A percentile compares a stretch with the other conserved stretches of the same genome.
Evolutionary conservation across 139 green algal species (phyloP).

Genomic region (Astrephomene gubernaculifera): DNA sequence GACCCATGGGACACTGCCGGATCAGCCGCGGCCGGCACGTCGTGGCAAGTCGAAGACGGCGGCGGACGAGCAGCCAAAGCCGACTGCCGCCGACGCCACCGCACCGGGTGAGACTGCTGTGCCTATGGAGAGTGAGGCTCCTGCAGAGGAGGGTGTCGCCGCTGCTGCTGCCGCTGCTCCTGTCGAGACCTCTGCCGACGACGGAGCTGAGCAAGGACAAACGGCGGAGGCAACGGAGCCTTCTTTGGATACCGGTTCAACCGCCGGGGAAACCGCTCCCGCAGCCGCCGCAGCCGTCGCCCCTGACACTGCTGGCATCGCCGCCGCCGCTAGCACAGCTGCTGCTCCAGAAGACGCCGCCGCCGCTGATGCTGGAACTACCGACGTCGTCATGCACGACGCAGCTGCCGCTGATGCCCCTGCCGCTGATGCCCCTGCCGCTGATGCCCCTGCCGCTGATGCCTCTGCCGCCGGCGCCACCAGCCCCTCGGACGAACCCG

Average conservation of each 20-base stretch:
- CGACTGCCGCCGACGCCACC: background rate
- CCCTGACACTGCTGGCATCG: background rate
- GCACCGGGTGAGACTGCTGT: background rate
- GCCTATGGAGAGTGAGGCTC: too few relatives aligned
- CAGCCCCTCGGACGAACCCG: background rate
- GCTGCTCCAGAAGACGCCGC: too few relatives aligned
- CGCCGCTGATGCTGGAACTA: background rate
- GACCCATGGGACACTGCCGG: conserved; percentile 31
- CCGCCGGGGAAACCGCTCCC: background rate
- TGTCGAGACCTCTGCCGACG: background rate
- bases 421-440: background rate
- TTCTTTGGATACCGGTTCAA: too few relatives aligned
- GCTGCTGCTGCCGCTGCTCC: background rate
- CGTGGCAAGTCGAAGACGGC: background rate
- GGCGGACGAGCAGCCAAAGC: background rate
- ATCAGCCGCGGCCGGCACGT: background rate
- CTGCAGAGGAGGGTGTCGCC: background rate
- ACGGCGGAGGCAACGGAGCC: too few relatives aligned
- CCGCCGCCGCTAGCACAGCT: background rate
- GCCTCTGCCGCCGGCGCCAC: background rate
- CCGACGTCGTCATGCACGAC: background rate
- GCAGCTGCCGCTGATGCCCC: background rate
- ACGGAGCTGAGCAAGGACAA: background rate
- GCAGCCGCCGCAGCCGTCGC: background rate
- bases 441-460: background rate